phyloP scores from a whole-genome alignment of 108 stramenopile species.

The Schizochytrium sp. region DNA sequence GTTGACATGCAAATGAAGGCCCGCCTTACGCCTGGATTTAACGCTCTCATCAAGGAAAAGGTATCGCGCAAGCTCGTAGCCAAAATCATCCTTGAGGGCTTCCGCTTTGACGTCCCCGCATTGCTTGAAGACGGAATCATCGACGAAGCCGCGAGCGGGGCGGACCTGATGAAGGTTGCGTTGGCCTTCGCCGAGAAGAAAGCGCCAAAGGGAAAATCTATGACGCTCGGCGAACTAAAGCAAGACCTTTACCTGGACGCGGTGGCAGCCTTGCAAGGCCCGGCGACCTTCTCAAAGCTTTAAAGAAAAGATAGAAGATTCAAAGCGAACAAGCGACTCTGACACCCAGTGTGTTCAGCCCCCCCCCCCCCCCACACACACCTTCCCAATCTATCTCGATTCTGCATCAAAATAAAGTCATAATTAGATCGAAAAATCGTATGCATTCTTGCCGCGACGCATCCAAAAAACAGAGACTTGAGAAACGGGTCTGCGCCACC shows the following conservation, averaged over 20 bases:
- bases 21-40: slow-evolving; percentile 56
- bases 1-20: slow-evolving; percentile 39
- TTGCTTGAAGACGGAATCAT: background rate
- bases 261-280: background rate
- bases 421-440: too few relatives aligned
- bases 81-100: background rate
- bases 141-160: background rate
- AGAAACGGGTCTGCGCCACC: too few relatives aligned
- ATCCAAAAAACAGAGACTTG: too few relatives aligned
- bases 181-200: background rate
- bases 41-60: slow-evolving; percentile 58
- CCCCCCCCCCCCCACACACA: too few relatives aligned
- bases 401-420: too few relatives aligned
- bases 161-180: background rate
- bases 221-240: background rate
- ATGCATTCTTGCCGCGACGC: too few relatives aligned
- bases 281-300: background rate
- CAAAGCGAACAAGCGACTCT: background rate
- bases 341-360: background rate
- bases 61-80: slow-evolving; percentile 12
- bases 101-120: background rate
- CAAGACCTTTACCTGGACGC: background rate
- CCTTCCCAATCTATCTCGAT: background rate
- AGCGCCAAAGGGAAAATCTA: background rate
- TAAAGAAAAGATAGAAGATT: background rate